Base-by-base conservation (phyloP, 1,139 yeast genomes). In the Pichia cactophila region DNA sequence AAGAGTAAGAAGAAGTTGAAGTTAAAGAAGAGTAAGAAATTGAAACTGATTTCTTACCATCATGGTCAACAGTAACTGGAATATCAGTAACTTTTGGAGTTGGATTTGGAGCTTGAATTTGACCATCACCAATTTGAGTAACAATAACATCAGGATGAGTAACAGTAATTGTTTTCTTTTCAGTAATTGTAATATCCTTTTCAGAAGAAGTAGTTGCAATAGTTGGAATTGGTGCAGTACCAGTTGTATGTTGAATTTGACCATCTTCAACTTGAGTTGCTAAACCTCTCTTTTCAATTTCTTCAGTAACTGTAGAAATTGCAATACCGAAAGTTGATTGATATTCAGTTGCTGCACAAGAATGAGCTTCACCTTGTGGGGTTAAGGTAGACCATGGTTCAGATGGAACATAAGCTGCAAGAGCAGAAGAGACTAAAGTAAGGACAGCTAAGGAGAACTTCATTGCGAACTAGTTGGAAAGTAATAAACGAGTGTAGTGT, bases 381-480 rank as follows among this genome's bases (percentile, higher is more conserved):
- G 87, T 82, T 69, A 83, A 75, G 46, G 87, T 80, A 36, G 87
- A 73, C 80, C 86, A 81, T 60, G 88, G 81, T 54, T 78, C 82
- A 54, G 85, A 65, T 66, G 88, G 83, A 67, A 80, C 75, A 65
- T 74, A 71, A 60, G 86, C 81, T 63, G 90, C 78, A 65, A 78
- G 54, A 51, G 83, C 71, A 43, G 77, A 57, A 48, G 78, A 69
- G 48, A 75, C 70, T 50, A 81, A 61, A 48, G 78, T 68, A 48
- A 76, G 70, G 49, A 81, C 60, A 55, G 68, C 50, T 41, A 59
- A 43, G 39, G 62, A 52, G 56, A 57, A 57, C 56, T 62, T 61
- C 68, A 64, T 63, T 50, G 40, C 56, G 33, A 38, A 48, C 41
- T 28, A 41, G 44, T 37, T 44, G 42, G 37, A 20, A 29, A 26